Evolutionary conservation across 2,329 filamentous ascomycete genomes (phyloP).

Genomic region (Triangularia verruculosa): DNA sequence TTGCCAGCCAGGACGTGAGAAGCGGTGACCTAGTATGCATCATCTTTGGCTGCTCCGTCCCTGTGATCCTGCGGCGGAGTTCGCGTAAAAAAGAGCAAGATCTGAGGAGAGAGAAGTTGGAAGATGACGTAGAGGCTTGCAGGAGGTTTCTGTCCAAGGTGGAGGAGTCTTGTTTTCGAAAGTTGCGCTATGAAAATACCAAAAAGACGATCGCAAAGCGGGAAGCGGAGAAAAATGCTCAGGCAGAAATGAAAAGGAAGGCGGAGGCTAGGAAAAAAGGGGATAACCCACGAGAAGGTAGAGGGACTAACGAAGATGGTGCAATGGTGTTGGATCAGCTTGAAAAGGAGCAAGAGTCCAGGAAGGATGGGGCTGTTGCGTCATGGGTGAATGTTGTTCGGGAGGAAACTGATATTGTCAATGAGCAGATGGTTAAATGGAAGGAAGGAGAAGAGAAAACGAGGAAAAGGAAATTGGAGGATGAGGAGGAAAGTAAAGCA

Average conservation of each 20-base stretch:
- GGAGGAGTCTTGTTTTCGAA: slow-evolving; percentile 17
- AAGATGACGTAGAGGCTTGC: slow-evolving; percentile 23
- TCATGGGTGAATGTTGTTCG: background rate
- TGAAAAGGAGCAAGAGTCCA: no score
- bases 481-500: background rate
- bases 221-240: background rate
- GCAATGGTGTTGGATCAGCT: no score
- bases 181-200: slow-evolving; percentile 28
- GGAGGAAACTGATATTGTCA: background rate
- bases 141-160: background rate
- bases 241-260: background rate
- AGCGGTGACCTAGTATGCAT: background rate
- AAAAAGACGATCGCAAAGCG: background rate
- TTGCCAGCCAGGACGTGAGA: background rate
- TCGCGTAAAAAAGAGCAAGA: no score
- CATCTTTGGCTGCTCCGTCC: background rate
- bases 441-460: background rate
- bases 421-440: background rate
- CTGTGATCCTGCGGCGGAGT: background rate
- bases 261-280: background rate
- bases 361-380: no score
- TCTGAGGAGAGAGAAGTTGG: no score
- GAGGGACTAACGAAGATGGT: background rate
- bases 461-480: background rate
- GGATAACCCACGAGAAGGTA: background rate